Evolutionary conservation across 176 grass and related monocot species (phyloP), one percentile per base, ranked within the genome.

Genomic region (Musa itinerans): DNA sequence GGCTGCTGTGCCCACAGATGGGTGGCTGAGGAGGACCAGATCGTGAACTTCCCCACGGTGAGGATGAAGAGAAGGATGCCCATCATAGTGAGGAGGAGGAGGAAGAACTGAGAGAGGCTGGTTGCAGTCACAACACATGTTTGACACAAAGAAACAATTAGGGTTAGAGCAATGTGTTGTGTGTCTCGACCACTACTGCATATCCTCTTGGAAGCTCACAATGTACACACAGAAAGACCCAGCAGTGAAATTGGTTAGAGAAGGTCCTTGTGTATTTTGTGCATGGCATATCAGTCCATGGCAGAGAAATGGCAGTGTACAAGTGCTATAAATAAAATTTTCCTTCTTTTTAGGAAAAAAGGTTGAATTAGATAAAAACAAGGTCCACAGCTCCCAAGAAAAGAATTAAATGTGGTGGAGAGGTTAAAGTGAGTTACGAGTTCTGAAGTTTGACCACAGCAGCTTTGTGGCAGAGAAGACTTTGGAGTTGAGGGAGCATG

Each of bases 21-120:
- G 87, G 69, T 54, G 62, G 83, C 83, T 0, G 63, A 83, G 63
- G 73, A 80, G 27, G 83, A 89, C 78, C 70, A 71, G 19, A 12
- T 89, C 20, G 83, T 86, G 29, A 78, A 86, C 76, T 89, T 86
- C 49, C 83, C 87, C 5, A 89, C 87, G 0, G 83, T 89, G 80
- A 65, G 80, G 63, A 84, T 86, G 77, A 83, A 83, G 55, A 71
- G 69, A 62, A 77, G 83, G 34, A 77, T 89, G 83, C 83, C 87
- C 24, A 78, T 89, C 17, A 62, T 50, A 17, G 78, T 57, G 2
- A 80, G 43, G 10, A 70, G 43, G 2, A 80, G 43, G 10, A 70
- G 43, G 68, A 70, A 20, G 34, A 70, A n/a, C 43, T 51, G 43
- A 43, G 34, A 27, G 19, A 21, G 26, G 65, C 24, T 19, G 25